Percentiles rank a stretch among this genome's conserved stretches.
Evolutionary conservation across 805 yeast genomes (phyloP).

Genomic region (Kuraishia capsulata): DNA sequence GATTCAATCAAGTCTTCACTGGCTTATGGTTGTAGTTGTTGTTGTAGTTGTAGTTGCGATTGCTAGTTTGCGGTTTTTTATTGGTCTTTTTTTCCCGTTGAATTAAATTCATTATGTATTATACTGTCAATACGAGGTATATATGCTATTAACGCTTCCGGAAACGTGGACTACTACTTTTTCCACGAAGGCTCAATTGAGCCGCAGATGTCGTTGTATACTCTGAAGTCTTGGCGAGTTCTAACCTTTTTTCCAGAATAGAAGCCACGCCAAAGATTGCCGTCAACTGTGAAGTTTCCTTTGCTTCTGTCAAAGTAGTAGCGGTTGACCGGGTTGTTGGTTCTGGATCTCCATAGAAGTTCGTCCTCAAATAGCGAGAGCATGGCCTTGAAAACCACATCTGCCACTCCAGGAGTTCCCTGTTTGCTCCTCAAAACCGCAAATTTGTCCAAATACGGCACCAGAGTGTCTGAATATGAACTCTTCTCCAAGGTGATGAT

Average conservation of each 20-base stretch:
- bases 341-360: slow-evolving; percentile 84
- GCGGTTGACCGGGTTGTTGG: slow-evolving; percentile 83
- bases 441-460: slow-evolving; percentile 88
- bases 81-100: no score
- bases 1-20: no score
- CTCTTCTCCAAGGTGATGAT: slow-evolving; percentile 73
- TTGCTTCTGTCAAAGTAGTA: slow-evolving; percentile 93
- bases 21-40: no score
- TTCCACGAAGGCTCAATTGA: slow-evolving; percentile 51
- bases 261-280: slow-evolving; percentile 29
- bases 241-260: slow-evolving; percentile 27
- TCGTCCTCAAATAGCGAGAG: slow-evolving; percentile 59
- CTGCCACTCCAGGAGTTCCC: slow-evolving; percentile 92
- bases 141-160: no score
- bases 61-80: no score
- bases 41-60: no score
- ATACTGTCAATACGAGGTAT: no score
- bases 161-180: no score
- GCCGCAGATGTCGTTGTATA: slow-evolving; percentile 45
- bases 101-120: no score
- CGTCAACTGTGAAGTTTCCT: slow-evolving; percentile 48
- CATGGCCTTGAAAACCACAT: slow-evolving; percentile 80
- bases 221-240: slow-evolving; percentile 26
- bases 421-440: slow-evolving; percentile 80
- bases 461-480: slow-evolving; percentile 14